Evolutionary conservation across 1,284 basidiomycete species (phyloP), one percentile per base, ranked within the genome.

Genomic region (Papiliotrema nemorosa): DNA sequence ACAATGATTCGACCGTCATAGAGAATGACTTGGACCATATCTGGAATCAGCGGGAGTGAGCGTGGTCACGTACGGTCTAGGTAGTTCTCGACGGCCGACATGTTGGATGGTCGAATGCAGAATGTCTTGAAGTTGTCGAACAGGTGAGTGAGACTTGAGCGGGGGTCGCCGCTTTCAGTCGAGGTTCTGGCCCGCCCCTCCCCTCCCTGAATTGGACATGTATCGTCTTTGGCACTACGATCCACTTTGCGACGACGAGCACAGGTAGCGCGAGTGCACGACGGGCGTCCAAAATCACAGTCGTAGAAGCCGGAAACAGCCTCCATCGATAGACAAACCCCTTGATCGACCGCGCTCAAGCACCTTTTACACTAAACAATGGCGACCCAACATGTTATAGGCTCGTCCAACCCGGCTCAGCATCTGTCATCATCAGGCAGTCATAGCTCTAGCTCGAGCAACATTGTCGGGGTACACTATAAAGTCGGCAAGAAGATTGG

Each of bases 401-500:
- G 66, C 46, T 64, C 67, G n/a, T 73, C 72, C 47, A 71, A 72
- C 57, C 66, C 70, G 7, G 66, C 60, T 37, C 58, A 68, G 5
- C 69, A 72, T 49, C 67, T 72, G 42, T 57, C 64, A 24, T 63
- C 69, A 5, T 56, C 66, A 33, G 61, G 64, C 14, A 58, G 58
- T 33, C 67, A 71, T 52, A 70, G 69, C 16, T 67, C 64, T 20
- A 69, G 64, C 58, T 75, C 73, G 41, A 73, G 69, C 61, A 76
- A 76, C 56, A 74, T 77, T 41, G 75, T 77, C 39, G 76, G 78
- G 44, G 80, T 81, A 7, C 80, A 82, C 69, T 82, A 81, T 72
- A 76, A 79, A 47, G 80, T 82, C 37, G 81, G 81, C 51, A 79
- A 80, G 63, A 82, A 82, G 76, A 82, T 83, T 59, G 80, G 80